These are phyloP conservation scores for Podospora tetraspora DNA, from an alignment of 495 filamentous ascomycete genomes.

Conservation along the genomic window DNA sequence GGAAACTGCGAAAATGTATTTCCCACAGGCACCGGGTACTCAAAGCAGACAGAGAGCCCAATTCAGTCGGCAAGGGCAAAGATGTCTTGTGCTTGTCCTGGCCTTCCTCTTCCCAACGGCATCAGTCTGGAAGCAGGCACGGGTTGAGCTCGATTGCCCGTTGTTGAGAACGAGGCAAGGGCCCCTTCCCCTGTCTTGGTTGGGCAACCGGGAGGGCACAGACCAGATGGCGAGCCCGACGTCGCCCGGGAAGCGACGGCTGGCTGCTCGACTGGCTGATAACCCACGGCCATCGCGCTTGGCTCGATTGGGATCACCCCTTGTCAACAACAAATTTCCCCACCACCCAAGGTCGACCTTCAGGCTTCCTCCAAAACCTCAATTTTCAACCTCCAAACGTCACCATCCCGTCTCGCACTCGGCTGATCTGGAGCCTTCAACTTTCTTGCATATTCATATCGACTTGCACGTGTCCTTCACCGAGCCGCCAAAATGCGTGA, in stretches of 20 bases:
- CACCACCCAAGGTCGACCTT: constrained; percentile 26
- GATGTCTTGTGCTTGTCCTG: background rate
- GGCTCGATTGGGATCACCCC: constrained; percentile 24
- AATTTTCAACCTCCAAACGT: constrained; percentile 32
- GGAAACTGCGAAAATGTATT: background rate
- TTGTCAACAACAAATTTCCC: constrained; percentile 40
- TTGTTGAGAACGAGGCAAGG: constrained; percentile 8
- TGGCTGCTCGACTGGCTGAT: constrained; percentile 22
- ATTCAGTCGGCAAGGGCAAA: background rate
- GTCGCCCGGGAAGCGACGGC: constrained; percentile 6
- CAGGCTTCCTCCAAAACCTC: constrained; percentile 31
- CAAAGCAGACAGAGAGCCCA: background rate
- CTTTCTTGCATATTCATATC: constrained; percentile 20
- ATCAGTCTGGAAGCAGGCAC: background rate
- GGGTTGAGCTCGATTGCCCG: background rate
- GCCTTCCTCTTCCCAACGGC: background rate
- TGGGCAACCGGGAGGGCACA: constrained; percentile 7
- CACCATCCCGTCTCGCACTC: constrained; percentile 19
- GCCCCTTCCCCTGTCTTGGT: background rate
- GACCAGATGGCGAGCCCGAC: background rate
- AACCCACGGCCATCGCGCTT: constrained; percentile 26
- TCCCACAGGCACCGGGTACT: background rate
- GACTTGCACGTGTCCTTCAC: constrained; percentile 13
- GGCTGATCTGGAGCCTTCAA: constrained; percentile 15
- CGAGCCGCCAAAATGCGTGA: constrained; percentile 78